Conservation (phyloP, 352 stramenopile species). For the Halophytophthora batemanensis region DNA sequence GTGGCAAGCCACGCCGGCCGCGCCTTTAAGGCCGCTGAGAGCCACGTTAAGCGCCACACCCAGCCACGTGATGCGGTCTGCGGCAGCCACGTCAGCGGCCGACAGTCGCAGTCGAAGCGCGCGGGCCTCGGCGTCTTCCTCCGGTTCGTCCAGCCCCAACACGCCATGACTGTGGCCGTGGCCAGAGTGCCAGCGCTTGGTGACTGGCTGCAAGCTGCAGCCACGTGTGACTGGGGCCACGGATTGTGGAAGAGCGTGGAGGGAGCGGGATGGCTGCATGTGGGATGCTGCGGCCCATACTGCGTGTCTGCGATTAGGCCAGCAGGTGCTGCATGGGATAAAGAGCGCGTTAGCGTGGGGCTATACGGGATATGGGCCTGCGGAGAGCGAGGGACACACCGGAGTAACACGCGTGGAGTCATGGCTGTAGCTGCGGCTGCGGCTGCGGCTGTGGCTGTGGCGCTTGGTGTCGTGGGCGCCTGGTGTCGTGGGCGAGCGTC, state of each 20-base stretch:
- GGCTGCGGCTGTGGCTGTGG: too few relatives aligned
- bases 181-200: constrained; percentile 22
- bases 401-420: too few relatives aligned
- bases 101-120: constrained; percentile 23
- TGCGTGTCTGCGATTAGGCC: too few relatives aligned
- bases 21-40: constrained; percentile 64
- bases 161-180: constrained; percentile 43
- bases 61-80: constrained; percentile 69
- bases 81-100: constrained; percentile 33
- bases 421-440: too few relatives aligned
- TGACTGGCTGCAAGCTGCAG: neutral
- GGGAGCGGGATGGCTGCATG: neutral
- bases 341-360: too few relatives aligned
- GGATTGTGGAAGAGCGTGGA: constrained; percentile 8
- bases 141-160: constrained; percentile 22
- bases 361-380: too few relatives aligned
- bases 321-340: too few relatives aligned
- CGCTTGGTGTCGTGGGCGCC: too few relatives aligned
- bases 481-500: too few relatives aligned
- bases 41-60: constrained; percentile 70
- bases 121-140: constrained; percentile 1
- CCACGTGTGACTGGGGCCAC: neutral
- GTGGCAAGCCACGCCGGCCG: constrained; percentile 65
- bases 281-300: too few relatives aligned
- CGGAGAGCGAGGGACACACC: too few relatives aligned